Conservation (phyloP, 1,139 yeast species). For the Eremothecium gossypii region DNA sequence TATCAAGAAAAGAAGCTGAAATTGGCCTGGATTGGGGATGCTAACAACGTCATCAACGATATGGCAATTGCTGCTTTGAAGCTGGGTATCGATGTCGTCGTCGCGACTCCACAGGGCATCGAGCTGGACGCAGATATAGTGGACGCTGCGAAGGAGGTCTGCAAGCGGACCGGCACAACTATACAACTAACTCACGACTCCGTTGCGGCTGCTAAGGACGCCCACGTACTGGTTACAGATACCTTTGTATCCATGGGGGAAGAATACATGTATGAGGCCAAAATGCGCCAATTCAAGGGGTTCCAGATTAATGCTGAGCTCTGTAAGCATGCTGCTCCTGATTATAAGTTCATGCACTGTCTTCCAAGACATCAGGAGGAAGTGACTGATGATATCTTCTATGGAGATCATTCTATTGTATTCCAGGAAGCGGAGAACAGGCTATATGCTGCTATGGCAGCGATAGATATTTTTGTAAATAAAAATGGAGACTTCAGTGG, state of each 20-base stretch:
- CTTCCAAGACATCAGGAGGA: conserved; percentile 92
- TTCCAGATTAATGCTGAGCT: conserved; percentile 72
- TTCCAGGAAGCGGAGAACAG: conserved; percentile 95
- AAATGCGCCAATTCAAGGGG: conserved; percentile 73
- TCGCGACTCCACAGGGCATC: conserved; percentile 74
- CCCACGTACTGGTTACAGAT: conserved; percentile 88
- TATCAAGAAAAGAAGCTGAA: conserved; percentile 41
- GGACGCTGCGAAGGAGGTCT: conserved; percentile 45
- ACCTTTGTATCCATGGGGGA: conserved; percentile 98
- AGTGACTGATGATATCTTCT: conserved; percentile 87
- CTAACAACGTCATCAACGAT: conserved; percentile 92
- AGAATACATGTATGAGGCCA: conserved; percentile 63
- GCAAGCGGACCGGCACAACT: conserved; percentile 43
- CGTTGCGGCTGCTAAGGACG: conserved; percentile 53
- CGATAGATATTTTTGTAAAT: conserved; percentile 76
- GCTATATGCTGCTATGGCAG: conserved; percentile 92
- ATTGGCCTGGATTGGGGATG: conserved; percentile 93
- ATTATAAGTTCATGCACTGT: conserved; percentile 95
- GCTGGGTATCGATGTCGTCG: conserved; percentile 71
- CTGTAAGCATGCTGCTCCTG: conserved; percentile 47
- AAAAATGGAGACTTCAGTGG: conserved; percentile 55
- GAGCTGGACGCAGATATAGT: conserved; percentile 53
- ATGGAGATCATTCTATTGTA: conserved; percentile 73
- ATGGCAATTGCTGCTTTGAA: conserved; percentile 84
- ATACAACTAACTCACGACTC: conserved; percentile 71